Evolutionary conservation across 176 grass and related monocot species (phyloP), one percentile per base, ranked within the genome.

Genomic region (Themeda triandra): DNA sequence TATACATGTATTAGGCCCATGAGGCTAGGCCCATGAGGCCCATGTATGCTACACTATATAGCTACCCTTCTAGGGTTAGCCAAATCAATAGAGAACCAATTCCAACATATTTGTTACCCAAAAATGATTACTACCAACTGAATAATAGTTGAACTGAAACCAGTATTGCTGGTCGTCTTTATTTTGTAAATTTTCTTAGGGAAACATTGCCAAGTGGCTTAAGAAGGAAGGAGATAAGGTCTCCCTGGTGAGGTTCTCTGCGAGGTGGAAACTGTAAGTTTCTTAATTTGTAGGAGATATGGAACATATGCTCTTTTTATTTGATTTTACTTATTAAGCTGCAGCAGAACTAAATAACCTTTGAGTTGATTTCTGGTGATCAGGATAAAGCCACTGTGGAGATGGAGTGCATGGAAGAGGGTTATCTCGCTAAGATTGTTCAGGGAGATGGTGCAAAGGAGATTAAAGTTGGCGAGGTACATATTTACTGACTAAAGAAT

Each of bases 361-460:
- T 44, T 68, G 65, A 63, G 68, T 71, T 8, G 33, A 77, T 78
- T 48, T 81, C 28, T 84, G 30, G 41, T 76, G 60, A 63, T 69
- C 73, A 99, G 96, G 96, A 99, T 73, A 99, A 99, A 88, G 93
- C 93, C 6, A 99, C 93, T 0, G 93, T 99, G 12, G 93, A 99
- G 46, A 94, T 99, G 96, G 96, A 99, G 80, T 94, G 91, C 86
- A 96, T 99, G 96, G 96, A 99, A 87, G 96, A 99, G 71, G 96
- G 96, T 29, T 99, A 94, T 94, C 83, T 99, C 25, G 96, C 93
- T 84, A 99, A 99, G 70, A 99, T 99, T 78, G 49, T 99, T 89
- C 87, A 82, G 12, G 93, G 91, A 63, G 96, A 99, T 87, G 93
- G 96, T 85, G 86, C 96, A 54, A 99, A 99, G 78, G 93, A 95